phyloP scores from a whole-genome alignment of 257 asterid genomes.

The Dorcoceras hygrometricum region DNA sequence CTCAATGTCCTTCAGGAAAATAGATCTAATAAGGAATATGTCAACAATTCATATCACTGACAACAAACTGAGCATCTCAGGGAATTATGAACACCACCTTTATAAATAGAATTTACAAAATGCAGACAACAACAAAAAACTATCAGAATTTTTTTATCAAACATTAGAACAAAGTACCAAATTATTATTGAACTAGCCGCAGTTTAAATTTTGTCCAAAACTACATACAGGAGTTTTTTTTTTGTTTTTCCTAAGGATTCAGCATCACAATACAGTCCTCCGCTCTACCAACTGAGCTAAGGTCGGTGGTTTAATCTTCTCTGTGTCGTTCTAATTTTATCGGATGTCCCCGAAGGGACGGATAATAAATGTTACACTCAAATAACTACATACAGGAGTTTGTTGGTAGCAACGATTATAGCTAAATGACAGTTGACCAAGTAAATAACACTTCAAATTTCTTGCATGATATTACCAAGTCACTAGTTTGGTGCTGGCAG shows the following conservation, averaged over 20 bases:
- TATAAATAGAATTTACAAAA: slow-evolving; percentile 1
- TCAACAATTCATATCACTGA: slow-evolving; percentile 22
- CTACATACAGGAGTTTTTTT: neutral
- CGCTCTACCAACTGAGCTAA: too few relatives aligned
- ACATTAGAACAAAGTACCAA: neutral
- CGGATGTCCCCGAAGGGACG: too few relatives aligned
- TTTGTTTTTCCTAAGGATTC: too few relatives aligned
- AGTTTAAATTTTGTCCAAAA: neutral
- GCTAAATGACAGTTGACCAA: too few relatives aligned
- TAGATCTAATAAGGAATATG: slow-evolving; percentile 20
- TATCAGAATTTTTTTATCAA: neutral
- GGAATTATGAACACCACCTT: neutral
- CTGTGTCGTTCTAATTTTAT: too few relatives aligned
- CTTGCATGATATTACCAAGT: too few relatives aligned
- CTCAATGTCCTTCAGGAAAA: slow-evolving; percentile 73
- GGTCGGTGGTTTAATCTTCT: too few relatives aligned
- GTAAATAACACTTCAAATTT: too few relatives aligned
- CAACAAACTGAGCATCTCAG: neutral
- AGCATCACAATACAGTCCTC: too few relatives aligned
- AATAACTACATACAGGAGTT: neutral
- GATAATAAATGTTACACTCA: too few relatives aligned
- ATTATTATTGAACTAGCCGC: neutral
- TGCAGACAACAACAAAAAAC: slow-evolving; percentile 11
- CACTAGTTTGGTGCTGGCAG: too few relatives aligned
- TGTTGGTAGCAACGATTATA: too few relatives aligned